phyloP scores from a whole-genome alignment of 805 yeast species.

The Saccharomycopsis lassenensis region DNA sequence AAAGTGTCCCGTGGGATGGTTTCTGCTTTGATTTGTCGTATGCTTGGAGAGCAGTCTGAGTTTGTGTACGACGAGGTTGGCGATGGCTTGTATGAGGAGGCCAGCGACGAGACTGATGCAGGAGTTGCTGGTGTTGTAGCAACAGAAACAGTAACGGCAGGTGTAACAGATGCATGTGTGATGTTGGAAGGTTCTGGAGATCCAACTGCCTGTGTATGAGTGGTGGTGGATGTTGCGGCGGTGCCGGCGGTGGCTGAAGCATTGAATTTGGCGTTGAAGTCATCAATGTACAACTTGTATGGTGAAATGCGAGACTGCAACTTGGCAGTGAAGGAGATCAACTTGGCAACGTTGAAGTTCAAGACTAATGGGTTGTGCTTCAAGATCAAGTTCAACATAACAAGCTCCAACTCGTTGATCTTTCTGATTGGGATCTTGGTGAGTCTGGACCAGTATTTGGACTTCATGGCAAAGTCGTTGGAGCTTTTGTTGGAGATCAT shows the following conservation, averaged over 20 bases:
- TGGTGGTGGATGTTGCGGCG: neutral
- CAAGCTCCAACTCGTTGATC: constrained; percentile 17
- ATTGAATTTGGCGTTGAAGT: constrained; percentile 17
- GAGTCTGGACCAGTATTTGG: constrained; percentile 18
- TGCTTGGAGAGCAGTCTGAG: constrained; percentile 10
- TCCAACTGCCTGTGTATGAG: neutral
- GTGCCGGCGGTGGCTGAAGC: neutral
- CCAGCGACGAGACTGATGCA: neutral
- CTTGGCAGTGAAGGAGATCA: constrained; percentile 12
- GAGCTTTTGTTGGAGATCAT: constrained; percentile 17
- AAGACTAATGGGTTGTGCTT: constrained; percentile 16
- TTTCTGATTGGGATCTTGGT: constrained; percentile 17
- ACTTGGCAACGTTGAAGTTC: constrained; percentile 14
- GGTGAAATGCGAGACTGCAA: constrained; percentile 13
- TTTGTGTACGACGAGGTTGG: constrained; percentile 12
- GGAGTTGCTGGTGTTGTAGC: constrained; percentile 4
- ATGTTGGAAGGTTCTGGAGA: neutral
- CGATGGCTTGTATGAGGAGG: constrained; percentile 4
- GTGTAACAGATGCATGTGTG: constrained; percentile 1
- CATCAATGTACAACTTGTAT: constrained; percentile 17
- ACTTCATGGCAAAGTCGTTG: constrained; percentile 18
- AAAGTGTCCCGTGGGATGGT: constrained; percentile 9
- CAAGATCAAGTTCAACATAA: constrained; percentile 12
- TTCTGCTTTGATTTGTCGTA: constrained; percentile 6
- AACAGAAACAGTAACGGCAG: constrained; percentile 1